Evolutionary conservation across 495 filamentous ascomycete species (phyloP), one percentile per base, ranked within the genome.

Genomic region (Penicillium longicatenatum): DNA sequence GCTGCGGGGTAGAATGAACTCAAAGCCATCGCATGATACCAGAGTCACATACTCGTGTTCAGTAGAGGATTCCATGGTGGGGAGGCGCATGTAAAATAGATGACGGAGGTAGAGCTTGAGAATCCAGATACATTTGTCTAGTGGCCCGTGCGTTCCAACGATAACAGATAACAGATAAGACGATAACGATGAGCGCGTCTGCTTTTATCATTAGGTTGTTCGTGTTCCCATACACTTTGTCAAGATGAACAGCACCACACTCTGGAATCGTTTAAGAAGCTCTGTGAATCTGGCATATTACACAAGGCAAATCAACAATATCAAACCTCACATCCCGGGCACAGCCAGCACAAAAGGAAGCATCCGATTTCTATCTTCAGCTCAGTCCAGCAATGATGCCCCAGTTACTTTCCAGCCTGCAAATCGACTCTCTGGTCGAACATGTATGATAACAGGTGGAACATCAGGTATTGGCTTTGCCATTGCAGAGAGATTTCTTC

Each of bases 1-100:
- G 46, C 89, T 90, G 45, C 92, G 86, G 6, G 87, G 86, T 35
- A 97, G 75, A 47, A 96, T 83, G 68, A 93, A 98, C 68, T 96
- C 91, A 70, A 88, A 97, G 44, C 87, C 90, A 69, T 98, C 95
- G 55, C 77, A 81, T 0, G 93, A 97, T 19, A 96, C 79, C 4
- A 98, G 82, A 1, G 94, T 96, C 52, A 98, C 86, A 62, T 89
- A 97, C 51, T 74, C 71, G 3, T 72, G 69, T n/a, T 21, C 7
- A 19, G 14, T n/a, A 11, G 21, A 17, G 14, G 24, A 17, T 8
- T 12, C 52, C 52, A 54, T 54, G 24, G n/a, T 45, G 37, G 17
- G n/a, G 21, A 24, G 2, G 45, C n/a, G 56, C 16, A 61, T 22
- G 31, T 54, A 48, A 46, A 37, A 54, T 51, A 49, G 50, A 54